Conservation (phyloP, 208 protist genomes). For the Trypanosomatidae sp. region DNA sequence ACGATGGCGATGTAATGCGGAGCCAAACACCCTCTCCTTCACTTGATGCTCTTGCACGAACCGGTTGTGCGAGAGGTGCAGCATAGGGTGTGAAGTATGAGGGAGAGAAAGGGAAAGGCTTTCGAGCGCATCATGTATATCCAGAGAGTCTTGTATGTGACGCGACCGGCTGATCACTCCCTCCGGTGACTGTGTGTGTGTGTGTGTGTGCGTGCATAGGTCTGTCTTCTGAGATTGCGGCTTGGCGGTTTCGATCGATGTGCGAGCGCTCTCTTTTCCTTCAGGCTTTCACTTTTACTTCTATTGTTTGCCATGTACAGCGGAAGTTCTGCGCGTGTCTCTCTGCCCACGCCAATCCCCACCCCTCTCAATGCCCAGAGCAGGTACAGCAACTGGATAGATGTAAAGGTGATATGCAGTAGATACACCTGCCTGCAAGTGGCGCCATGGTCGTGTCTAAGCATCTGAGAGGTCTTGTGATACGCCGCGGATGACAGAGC, state of each 20-base stretch:
- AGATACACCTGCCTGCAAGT: not conserved
- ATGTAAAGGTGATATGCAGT: not conserved
- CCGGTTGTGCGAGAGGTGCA: not conserved
- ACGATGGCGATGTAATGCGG: not conserved
- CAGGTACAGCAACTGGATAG: not conserved
- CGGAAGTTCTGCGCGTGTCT: not conserved
- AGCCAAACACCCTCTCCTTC: not conserved
- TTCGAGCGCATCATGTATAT: not conserved
- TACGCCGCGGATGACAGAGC: not conserved
- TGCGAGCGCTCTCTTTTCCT: not conserved
- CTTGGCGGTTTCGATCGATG: not conserved
- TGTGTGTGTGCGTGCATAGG: not conserved
- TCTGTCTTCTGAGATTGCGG: not conserved
- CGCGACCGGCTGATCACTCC: not conserved
- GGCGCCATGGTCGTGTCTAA: not conserved
- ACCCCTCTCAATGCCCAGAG: not conserved
- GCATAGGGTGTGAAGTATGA: not conserved
- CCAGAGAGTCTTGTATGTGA: not conserved
- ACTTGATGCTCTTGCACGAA: constrained; percentile 7
- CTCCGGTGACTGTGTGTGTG: not conserved
- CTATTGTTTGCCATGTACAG: constrained; percentile 2
- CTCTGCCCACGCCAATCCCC: not conserved
- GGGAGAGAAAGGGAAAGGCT: not conserved
- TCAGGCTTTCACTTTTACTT: not conserved
- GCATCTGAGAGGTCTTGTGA: not conserved